A percentile compares a stretch with the other conserved stretches of the same genome.
Conservation (phyloP, 768 basidiomycete species). For the Cystobasidium ongulense region DNA sequence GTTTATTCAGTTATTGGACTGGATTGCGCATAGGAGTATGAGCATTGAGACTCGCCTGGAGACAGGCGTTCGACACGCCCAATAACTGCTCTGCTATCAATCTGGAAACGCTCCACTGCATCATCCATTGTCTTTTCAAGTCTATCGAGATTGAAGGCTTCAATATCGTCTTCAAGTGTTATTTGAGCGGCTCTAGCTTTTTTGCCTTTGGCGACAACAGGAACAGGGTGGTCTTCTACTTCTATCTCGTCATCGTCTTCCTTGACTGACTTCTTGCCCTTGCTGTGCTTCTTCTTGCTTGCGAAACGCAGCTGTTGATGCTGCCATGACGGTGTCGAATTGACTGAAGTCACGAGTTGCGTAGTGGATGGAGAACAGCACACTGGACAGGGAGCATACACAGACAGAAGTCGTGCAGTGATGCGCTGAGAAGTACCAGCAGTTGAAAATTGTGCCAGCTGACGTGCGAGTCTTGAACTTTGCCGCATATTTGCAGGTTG, state of each 20-base stretch:
- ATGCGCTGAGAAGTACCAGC: too few species aligned
- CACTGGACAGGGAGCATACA: too few species aligned
- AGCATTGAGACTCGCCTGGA: not conserved
- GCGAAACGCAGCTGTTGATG: conserved; percentile 12
- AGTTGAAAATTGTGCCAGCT: too few species aligned
- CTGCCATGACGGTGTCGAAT: not conserved
- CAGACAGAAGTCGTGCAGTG: too few species aligned
- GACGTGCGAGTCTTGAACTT: too few species aligned
- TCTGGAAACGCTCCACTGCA: conserved; percentile 14
- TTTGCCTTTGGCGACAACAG: conserved; percentile 24
- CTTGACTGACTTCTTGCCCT: conserved; percentile 7
- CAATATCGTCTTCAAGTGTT: conserved; percentile 9
- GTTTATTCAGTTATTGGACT: too few species aligned
- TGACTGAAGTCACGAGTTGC: too few species aligned
- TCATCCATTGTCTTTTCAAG: conserved; percentile 24
- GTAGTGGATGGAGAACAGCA: too few species aligned
- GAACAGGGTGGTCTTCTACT: conserved; percentile 22
- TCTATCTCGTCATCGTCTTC: conserved; percentile 27
- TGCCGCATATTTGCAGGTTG: too few species aligned
- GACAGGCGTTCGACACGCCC: conserved; percentile 12
- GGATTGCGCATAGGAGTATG: too few species aligned
- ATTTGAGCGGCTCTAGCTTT: conserved; percentile 20
- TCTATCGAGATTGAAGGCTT: conserved; percentile 20
- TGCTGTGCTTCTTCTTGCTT: conserved; percentile 11
- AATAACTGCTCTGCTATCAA: not conserved